Evolutionary conservation across 305 asterid genomes (phyloP), one percentile per base, ranked within the genome.

Genomic region (Withania somnifera): DNA sequence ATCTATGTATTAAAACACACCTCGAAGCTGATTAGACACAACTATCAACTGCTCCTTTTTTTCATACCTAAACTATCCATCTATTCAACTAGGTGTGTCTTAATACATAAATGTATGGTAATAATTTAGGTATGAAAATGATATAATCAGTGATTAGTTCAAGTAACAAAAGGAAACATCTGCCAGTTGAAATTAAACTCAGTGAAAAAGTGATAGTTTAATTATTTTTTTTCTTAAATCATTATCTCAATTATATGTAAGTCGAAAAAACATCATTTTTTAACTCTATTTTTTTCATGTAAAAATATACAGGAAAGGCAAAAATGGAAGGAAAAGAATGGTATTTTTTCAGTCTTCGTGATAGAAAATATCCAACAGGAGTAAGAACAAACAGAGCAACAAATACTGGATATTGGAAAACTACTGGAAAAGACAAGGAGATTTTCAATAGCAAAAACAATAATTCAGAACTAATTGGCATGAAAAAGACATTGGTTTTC

Each of bases 291-390:
- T 1, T 24, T 20, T 47, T 45, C 1, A 64, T 73, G 79, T 14
- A 1, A 6, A 11, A 24, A 24, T 73, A n/a, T 26, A 61, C 66
- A 95, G 99, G 92, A 38, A 95, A 94, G 86, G 98, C 99, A 19
- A 95, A 94, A 82, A 94, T 94, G 98, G 98, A 97, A 82, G 99
- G 92, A 84, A 95, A 93, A 15, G 99, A 94, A 87, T 95, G 97
- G 97, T 95, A 94, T 73, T 95, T 95, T 89, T 95, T 94, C 93
- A 94, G 96, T 86, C 97, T 94, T 1, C 82, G 99, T 3, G 99
- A 95, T 86, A 86, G 99, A 80, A 95, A 95, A 84, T 95, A 95
- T 66, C 99, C 99, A 11, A 95, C 99, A 0, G 98, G 99, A 13
- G 97, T 95, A 51, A 83, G 99, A 84, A 95, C 99, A 2, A 95